Percentiles rank a stretch among this genome's conserved stretches.
These are phyloP conservation scores for Oryza coarctata DNA, from an alignment of 176 grass and related monocot genomes.

Conservation along the genomic window DNA sequence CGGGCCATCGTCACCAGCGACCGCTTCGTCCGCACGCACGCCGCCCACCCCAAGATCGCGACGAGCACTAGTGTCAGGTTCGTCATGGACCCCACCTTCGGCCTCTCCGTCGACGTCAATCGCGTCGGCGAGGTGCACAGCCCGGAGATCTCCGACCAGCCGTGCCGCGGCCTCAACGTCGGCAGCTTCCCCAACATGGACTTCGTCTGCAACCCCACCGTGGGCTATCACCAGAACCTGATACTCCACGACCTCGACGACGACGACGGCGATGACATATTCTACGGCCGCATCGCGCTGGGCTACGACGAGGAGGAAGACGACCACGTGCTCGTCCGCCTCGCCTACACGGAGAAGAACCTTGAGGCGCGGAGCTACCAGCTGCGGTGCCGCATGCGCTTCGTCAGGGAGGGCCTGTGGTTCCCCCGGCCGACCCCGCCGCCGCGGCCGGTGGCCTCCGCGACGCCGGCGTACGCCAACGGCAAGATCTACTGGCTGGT, in stretches of 20 bases:
- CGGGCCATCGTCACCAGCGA: background rate
- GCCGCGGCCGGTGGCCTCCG: background rate
- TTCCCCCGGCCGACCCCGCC: background rate
- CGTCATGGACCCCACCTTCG: background rate
- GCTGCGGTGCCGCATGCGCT: background rate
- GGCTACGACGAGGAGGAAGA: conserved; percentile 20
- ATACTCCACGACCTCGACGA: background rate
- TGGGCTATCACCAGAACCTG: background rate
- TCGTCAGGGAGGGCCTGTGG: too few relatives aligned
- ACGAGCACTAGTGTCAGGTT: background rate
- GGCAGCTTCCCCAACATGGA: background rate
- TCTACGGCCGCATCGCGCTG: conserved; percentile 14
- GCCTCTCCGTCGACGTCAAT: background rate
- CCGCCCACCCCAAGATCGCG: background rate
- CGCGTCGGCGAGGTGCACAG: too few relatives aligned
- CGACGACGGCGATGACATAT: background rate
- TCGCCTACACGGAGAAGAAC: background rate
- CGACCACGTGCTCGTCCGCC: conserved; percentile 1
- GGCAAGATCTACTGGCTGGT: background rate
- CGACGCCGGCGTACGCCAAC: background rate
- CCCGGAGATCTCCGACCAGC: too few relatives aligned
- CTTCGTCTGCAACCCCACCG: conserved; percentile 27
- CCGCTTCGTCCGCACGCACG: background rate
- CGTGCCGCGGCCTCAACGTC: conserved; percentile 9
- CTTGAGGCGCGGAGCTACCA: background rate